Evolutionary conservation across 345 rosid genomes (phyloP).

Genomic region (Pistacia atlantica): DNA sequence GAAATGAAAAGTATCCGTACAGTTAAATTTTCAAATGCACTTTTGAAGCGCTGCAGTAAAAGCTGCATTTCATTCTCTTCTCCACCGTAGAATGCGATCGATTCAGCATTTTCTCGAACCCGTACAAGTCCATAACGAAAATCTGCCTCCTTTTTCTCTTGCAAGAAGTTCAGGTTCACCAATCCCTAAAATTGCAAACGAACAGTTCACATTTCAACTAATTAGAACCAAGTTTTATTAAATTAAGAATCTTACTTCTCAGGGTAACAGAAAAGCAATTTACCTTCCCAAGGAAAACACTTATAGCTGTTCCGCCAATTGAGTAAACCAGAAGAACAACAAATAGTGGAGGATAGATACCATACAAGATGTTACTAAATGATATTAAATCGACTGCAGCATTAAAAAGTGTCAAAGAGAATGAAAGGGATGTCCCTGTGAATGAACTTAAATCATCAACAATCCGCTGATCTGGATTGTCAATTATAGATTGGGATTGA

Average conservation of each 20-base stretch:
- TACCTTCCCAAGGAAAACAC: constrained; percentile 89
- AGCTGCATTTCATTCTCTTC: constrained; percentile 90
- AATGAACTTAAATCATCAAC: constrained; percentile 90
- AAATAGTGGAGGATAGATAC: constrained; percentile 89
- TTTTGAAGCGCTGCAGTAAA: constrained; percentile 82
- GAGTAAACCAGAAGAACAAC: constrained; percentile 79
- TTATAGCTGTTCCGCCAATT: constrained; percentile 82
- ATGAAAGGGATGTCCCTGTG: constrained; percentile 84
- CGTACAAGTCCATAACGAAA: constrained; percentile 97
- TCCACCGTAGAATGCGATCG: constrained; percentile 93
- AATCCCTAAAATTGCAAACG: constrained; percentile 61
- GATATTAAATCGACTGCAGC: constrained; percentile 91
- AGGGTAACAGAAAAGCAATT: constrained; percentile 1
- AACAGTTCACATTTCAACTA: constrained; percentile 12
- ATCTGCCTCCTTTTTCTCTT: constrained; percentile 98
- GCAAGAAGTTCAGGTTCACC: constrained; percentile 86
- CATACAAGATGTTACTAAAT: constrained; percentile 88
- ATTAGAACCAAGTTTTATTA: background rate
- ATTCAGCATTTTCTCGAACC: constrained; percentile 96
- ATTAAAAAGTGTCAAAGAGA: constrained; percentile 79
- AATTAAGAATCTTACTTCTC: background rate
- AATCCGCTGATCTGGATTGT: constrained; percentile 96
- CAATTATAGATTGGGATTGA: constrained; percentile 89
- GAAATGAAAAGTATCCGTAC: constrained; percentile 40
- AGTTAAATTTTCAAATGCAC: constrained; percentile 83